Evolutionary conservation across 1,284 basidiomycete species (phyloP).

Genomic region (Amylostereum chailletii): DNA sequence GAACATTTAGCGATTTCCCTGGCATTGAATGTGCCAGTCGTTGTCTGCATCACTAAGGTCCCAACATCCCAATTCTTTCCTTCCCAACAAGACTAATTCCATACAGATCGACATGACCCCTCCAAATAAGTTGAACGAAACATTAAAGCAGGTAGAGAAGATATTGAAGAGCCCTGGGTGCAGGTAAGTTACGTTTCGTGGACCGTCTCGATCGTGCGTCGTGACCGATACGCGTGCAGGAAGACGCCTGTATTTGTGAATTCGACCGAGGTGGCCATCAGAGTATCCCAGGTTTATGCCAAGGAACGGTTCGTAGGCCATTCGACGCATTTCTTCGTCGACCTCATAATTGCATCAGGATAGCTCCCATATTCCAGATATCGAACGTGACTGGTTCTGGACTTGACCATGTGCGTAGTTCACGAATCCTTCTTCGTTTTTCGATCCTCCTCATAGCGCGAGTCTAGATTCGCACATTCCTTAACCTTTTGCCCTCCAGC

Average conservation of each 20-base stretch:
- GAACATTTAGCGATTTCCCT: constrained; percentile 94
- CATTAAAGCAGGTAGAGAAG: constrained; percentile 88
- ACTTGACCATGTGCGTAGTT: constrained; percentile 56
- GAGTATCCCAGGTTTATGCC: constrained; percentile 67
- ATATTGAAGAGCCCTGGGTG: constrained; percentile 93
- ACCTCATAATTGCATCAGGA: constrained; percentile 29
- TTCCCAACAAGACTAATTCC: neutral
- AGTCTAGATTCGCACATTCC: constrained; percentile 66
- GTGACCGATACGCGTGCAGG: constrained; percentile 23
- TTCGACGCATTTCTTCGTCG: neutral
- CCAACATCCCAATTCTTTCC: constrained; percentile 2
- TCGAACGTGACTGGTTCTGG: constrained; percentile 95
- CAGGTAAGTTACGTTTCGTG: constrained; percentile 35
- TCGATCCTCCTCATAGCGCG: neutral
- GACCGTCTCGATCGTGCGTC: too few relatives aligned
- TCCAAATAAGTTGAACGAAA: constrained; percentile 82
- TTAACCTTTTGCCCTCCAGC: constrained; percentile 81
- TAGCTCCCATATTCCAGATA: constrained; percentile 90
- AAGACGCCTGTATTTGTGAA: constrained; percentile 75
- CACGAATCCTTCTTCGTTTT: neutral
- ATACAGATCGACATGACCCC: constrained; percentile 94
- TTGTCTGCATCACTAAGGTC: constrained; percentile 93
- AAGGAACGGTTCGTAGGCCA: constrained; percentile 44
- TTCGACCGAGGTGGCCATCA: constrained; percentile 68
- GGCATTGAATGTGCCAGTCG: constrained; percentile 88